Evolutionary conservation across 257 asterid species (phyloP).

Genomic region (Vinca minor): DNA sequence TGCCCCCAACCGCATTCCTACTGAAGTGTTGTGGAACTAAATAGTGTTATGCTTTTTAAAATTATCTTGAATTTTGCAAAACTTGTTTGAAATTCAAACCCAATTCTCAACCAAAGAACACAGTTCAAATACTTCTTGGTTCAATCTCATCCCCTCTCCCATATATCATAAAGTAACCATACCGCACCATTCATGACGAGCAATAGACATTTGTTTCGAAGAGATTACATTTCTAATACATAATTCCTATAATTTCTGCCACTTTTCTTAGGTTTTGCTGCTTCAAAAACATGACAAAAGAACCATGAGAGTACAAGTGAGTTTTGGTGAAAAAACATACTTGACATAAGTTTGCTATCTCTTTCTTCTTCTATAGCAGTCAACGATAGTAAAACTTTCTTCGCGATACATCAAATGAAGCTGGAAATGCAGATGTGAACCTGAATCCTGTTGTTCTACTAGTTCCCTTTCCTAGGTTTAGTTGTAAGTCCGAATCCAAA

Average conservation of each 20-base stretch:
- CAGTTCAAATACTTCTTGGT: too few relatives aligned
- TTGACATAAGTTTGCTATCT: not conserved
- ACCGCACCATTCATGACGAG: not conserved
- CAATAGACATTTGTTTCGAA: not conserved
- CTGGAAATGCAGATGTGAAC: constrained; percentile 58
- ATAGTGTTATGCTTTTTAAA: too few relatives aligned
- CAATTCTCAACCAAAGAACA: too few relatives aligned
- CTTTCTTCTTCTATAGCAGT: not conserved
- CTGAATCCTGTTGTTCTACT: constrained; percentile 17
- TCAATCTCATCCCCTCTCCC: too few relatives aligned
- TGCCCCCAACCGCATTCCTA: too few relatives aligned
- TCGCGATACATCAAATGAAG: not conserved
- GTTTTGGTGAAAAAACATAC: too few relatives aligned
- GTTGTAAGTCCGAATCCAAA: constrained; percentile 67
- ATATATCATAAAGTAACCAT: too few relatives aligned
- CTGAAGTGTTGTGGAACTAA: too few relatives aligned
- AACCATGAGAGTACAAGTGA: not conserved
- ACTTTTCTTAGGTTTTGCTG: not conserved
- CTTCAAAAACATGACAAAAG: not conserved
- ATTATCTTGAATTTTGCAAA: too few relatives aligned
- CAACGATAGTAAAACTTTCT: not conserved
- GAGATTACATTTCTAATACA: not conserved
- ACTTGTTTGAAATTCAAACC: too few relatives aligned
- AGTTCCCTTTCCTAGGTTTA: constrained; percentile 19
- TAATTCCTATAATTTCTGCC: not conserved